Percentiles rank a stretch among this genome's conserved stretches.
These are phyloP conservation scores for Colletotrichum spinosum DNA, from an alignment of 2,329 filamentous ascomycete species.

Conservation along the genomic window DNA sequence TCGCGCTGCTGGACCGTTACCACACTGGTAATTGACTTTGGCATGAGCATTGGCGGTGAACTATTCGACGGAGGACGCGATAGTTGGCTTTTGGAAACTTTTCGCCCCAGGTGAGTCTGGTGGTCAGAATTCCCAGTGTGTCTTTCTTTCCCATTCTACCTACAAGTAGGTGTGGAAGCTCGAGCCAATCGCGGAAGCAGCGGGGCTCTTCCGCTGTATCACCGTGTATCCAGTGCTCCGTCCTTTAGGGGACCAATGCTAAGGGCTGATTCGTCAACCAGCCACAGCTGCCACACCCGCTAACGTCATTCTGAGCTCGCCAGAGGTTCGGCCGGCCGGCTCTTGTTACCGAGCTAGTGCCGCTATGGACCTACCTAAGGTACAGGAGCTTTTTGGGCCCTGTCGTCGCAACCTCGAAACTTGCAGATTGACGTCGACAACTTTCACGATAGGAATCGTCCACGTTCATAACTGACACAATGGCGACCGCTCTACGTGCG, in stretches of 20 bases:
- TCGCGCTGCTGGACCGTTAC: too few relatives aligned
- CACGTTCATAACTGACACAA: slow-evolving; percentile 3
- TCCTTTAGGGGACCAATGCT: background rate
- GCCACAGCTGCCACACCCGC: background rate
- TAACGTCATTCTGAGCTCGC: slow-evolving; percentile 35
- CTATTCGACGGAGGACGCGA: too few relatives aligned
- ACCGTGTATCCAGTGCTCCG: background rate
- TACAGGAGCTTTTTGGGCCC: slow-evolving; percentile 16
- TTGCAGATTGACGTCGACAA: slow-evolving; percentile 6
- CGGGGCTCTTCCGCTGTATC: slow-evolving; percentile 5
- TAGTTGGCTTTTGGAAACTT: too few relatives aligned
- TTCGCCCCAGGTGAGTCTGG: too few relatives aligned
- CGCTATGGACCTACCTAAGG: background rate
- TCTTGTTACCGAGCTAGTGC: slow-evolving; percentile 36
- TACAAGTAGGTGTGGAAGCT: slow-evolving; percentile 19
- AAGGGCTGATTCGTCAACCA: slow-evolving; percentile 22
- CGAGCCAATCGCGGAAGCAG: slow-evolving; percentile 30
- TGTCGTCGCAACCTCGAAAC: background rate
- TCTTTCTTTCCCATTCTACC: background rate
- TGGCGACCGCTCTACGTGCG: slow-evolving; percentile 28
- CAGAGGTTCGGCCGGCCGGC: slow-evolving; percentile 23
- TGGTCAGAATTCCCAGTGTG: too few relatives aligned
- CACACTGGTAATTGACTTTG: too few relatives aligned
- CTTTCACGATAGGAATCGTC: background rate
- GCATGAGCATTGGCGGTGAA: too few relatives aligned